Conservation (phyloP, 257 asterid genomes). For the Solanum arcanum region DNA sequence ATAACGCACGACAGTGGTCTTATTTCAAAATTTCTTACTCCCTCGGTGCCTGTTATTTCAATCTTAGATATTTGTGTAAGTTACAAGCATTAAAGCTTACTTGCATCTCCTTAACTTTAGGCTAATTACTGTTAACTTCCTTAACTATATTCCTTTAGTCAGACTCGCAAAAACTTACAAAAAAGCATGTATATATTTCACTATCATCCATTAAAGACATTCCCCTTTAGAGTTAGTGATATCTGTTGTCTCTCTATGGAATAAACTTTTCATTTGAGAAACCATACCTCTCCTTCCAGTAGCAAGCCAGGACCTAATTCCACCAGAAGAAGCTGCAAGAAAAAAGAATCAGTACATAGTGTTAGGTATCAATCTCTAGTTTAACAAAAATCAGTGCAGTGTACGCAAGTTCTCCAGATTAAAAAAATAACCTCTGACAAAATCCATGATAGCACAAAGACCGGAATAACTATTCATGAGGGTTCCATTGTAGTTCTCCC, state of each 20-base stretch:
- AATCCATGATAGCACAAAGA: slow-evolving; percentile 60
- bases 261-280: not conserved
- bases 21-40: not conserved
- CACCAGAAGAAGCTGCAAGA: slow-evolving; percentile 35
- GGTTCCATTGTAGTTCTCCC: slow-evolving; percentile 77
- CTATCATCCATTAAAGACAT: not conserved
- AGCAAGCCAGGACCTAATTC: slow-evolving; percentile 76
- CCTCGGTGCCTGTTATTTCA: not conserved
- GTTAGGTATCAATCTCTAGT: not conserved
- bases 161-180: not conserved
- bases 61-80: not conserved
- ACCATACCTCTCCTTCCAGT: slow-evolving; percentile 57
- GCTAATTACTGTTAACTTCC: not conserved
- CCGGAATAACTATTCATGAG: slow-evolving; percentile 67
- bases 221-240: not conserved
- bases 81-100: not conserved
- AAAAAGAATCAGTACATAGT: slow-evolving; percentile 4
- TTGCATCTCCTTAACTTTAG: not conserved
- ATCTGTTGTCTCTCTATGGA: not conserved
- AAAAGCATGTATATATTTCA: not conserved
- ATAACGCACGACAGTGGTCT: not conserved
- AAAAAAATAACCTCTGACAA: slow-evolving; percentile 33
- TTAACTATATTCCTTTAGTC: not conserved
- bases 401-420: not conserved
- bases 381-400: not conserved